Evolutionary conservation across 306 rosid species (phyloP).

Genomic region (Cicer chorassanicum): DNA sequence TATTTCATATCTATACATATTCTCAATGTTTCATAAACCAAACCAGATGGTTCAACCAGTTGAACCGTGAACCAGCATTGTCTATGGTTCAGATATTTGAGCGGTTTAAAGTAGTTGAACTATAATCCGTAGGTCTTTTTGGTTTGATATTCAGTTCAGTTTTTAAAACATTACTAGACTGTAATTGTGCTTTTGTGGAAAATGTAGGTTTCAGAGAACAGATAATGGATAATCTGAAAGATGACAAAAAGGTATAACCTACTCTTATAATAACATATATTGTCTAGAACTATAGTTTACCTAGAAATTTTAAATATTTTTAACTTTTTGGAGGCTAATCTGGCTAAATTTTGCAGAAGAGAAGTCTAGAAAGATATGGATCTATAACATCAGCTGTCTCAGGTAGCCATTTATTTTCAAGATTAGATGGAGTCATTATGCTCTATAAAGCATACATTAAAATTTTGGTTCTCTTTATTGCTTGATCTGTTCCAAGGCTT

Average conservation of each 20-base stretch:
- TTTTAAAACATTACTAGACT: not conserved
- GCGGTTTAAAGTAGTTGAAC: no score
- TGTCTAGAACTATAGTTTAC: slow-evolving; percentile 18
- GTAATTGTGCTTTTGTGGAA: slow-evolving; percentile 45
- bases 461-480: slow-evolving; percentile 13
- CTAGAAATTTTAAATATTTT: slow-evolving; percentile 29
- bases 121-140: no score
- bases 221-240: slow-evolving; percentile 81
- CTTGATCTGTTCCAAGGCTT: slow-evolving; percentile 31
- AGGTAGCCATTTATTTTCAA: slow-evolving; percentile 55
- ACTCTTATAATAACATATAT: slow-evolving; percentile 20
- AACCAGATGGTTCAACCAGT: no score
- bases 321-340: slow-evolving; percentile 21
- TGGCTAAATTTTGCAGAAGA: slow-evolving; percentile 60
- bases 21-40: not conserved
- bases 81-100: no score
- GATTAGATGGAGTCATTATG: slow-evolving; percentile 1
- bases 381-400: slow-evolving; percentile 78
- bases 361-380: slow-evolving; percentile 73
- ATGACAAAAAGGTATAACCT: slow-evolving; percentile 70
- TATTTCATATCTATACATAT: slow-evolving; percentile 1
- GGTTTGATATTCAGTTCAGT: no score
- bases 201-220: slow-evolving; percentile 84
- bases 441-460: slow-evolving; percentile 13
- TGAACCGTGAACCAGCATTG: no score